Evolutionary conservation across 2,329 filamentous ascomycete species (phyloP), one percentile per base, ranked within the genome.

Genomic region (Fusarium sp.): DNA sequence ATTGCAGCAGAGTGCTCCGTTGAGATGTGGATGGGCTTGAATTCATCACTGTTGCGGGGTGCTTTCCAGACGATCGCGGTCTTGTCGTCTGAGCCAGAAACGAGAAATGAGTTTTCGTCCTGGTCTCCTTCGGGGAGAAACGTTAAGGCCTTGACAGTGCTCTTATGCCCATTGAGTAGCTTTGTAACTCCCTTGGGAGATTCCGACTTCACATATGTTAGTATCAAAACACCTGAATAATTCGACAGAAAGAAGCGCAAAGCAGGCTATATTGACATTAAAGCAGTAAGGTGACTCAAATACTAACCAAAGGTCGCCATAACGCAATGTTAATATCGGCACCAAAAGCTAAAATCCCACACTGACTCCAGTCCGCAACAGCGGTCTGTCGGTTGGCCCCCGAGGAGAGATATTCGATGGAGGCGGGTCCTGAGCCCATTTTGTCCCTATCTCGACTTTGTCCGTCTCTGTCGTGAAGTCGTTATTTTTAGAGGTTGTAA

Each of bases 341-440:
- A 37, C 96, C 96, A 83, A 94, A 99, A 35, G 94, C 96, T 60
- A 99, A 86, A 48, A 94, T 80, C 15, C 92, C 93, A 71, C 87
- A 83, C 25, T 83, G 79, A 79, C 93, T 90, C 96, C 96, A 99
- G 83, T 98, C 95, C 33, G 95, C 95, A 33, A 94, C 93, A 21
- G 92, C 91, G 23, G 95, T 93, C 78, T 98, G 94, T 76, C 95
- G 89, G 82, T 98, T 99, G 51, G 94, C 95, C 68, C 96, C 96
- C 70, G 92, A 90, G 51, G 94, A 91, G 74, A 96, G 80, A 74
- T 90, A 90, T 70, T 86, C 82, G 72, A 84, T 78, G 33, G 81
- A 81, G 33, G 85, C 76, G 44, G 73, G 74, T 41, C 73, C 72
- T 49, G 66, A 35, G n/a, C 58, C 66, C 64, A 69, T 66, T 63